Percentiles rank a stretch among this genome's conserved stretches.
Conservation (phyloP, 2,329 filamentous ascomycete species). For the Parastagonospora nodorum region DNA sequence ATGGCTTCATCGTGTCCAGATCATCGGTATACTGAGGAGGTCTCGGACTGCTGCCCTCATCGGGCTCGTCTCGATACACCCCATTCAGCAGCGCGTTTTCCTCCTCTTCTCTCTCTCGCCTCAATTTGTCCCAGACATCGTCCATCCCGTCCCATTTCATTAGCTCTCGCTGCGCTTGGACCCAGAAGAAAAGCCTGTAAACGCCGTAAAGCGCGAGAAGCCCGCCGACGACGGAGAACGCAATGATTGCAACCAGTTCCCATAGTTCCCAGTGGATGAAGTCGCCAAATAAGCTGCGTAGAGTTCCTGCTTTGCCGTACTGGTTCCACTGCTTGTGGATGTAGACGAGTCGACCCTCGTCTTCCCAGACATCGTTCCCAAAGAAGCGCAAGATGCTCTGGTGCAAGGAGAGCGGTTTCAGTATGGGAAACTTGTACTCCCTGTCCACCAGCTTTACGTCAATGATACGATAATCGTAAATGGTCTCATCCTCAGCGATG, state of each 20-base stretch:
- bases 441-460: constrained; percentile 30
- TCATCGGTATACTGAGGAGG: constrained; percentile 22
- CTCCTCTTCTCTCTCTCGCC: constrained; percentile 29
- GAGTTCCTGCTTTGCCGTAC: constrained; percentile 38
- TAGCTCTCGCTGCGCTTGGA: constrained; percentile 32
- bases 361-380: constrained; percentile 30
- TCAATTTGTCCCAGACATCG: constrained; percentile 36
- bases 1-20: constrained; percentile 13
- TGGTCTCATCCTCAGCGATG: constrained; percentile 13
- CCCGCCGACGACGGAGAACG: constrained; percentile 20
- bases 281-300: constrained; percentile 30
- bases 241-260: constrained; percentile 26
- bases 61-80: constrained; percentile 33
- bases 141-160: constrained; percentile 43
- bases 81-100: constrained; percentile 27
- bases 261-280: constrained; percentile 34
- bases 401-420: constrained; percentile 17
- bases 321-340: constrained; percentile 34
- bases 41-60: constrained; percentile 14
- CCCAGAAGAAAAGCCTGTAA: constrained; percentile 25
- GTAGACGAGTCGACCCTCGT: constrained; percentile 34
- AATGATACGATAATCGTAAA: constrained; percentile 31
- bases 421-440: constrained; percentile 22
- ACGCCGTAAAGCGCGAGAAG: constrained; percentile 22
- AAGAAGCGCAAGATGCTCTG: constrained; percentile 30